A percentile compares a stretch with the other conserved stretches of the same genome.
These are phyloP conservation scores for Amauroascus niger DNA, from an alignment of 2,329 filamentous ascomycete species.

Conservation along the genomic window DNA sequence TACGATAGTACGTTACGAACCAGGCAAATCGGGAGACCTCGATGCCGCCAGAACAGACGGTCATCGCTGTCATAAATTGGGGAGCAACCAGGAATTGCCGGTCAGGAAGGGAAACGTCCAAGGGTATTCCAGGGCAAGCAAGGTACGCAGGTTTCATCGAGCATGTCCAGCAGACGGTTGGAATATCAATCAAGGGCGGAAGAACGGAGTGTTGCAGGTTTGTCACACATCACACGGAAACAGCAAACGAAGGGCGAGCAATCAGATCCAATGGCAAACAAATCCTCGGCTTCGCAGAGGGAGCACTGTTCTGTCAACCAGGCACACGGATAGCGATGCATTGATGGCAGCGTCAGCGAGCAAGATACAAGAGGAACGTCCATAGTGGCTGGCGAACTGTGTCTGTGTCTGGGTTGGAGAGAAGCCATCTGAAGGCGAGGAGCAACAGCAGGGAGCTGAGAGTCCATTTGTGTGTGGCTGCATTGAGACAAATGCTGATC, in stretches of 20 bases:
- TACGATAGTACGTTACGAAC: constrained; percentile 1
- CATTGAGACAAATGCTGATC: background rate
- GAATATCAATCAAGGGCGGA: background rate
- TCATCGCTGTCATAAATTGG: background rate
- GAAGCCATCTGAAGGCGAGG: background rate
- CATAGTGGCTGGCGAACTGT: background rate
- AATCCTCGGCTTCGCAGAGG: background rate
- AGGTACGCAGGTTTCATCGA: background rate
- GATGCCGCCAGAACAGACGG: background rate
- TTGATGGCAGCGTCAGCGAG: constrained; percentile 5
- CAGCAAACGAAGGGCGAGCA: constrained; percentile 1
- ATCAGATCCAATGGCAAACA: constrained; percentile 2
- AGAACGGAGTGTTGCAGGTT: background rate
- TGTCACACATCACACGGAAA: constrained; percentile 6
- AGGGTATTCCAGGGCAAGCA: background rate
- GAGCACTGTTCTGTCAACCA: constrained; percentile 12
- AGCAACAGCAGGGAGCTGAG: background rate
- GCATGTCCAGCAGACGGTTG: background rate
- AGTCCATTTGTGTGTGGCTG: background rate
- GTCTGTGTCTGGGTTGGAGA: background rate
- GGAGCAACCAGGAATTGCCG: background rate
- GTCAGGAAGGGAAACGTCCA: background rate
- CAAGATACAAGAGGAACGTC: no score
- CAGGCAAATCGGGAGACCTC: background rate
- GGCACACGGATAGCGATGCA: constrained; percentile 6